Conservation (phyloP, 2,329 filamentous ascomycete genomes). For the Hirsutella rhossiliensis region DNA sequence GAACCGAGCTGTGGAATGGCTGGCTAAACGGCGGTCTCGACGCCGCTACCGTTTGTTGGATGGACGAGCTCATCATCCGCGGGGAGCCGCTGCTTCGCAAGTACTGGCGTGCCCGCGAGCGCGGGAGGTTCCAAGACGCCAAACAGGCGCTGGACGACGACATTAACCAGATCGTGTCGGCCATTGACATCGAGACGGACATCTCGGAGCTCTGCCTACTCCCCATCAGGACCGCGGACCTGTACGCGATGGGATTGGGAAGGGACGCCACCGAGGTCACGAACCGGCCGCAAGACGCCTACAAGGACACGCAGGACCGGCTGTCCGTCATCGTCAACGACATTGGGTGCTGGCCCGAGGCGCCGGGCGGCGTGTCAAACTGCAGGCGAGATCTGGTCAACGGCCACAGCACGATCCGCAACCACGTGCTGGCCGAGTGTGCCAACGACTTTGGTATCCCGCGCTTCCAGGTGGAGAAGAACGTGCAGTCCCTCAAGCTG, state of each 20-base stretch:
- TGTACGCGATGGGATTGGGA: conserved; percentile 28
- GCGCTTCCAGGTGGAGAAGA: conserved; percentile 41
- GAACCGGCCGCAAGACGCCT: conserved; percentile 25
- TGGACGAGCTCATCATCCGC: conserved; percentile 35
- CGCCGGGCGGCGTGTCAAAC: conserved; percentile 41
- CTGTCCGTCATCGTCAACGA: conserved; percentile 40
- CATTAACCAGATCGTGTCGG: conserved; percentile 22
- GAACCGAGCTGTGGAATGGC: conserved; percentile 36
- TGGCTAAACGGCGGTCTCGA: conserved; percentile 36
- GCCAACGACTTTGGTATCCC: conserved; percentile 43
- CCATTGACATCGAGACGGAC: conserved; percentile 24
- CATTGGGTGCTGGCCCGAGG: conserved; percentile 40
- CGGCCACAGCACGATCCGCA: conserved; percentile 37
- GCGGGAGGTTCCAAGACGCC: conserved; percentile 27
- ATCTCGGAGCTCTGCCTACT: conserved; percentile 24
- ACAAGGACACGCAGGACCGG: conserved; percentile 31
- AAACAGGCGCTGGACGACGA: conserved; percentile 27
- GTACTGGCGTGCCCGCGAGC: conserved; percentile 32
- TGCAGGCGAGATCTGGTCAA: conserved; percentile 43
- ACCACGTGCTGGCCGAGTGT: conserved; percentile 41
- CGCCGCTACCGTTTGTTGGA: conserved; percentile 34
- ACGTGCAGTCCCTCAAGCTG: conserved; percentile 40
- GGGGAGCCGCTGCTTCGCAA: conserved; percentile 28
- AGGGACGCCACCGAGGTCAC: conserved; percentile 28
- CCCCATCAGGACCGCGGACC: conserved; percentile 24